Conservation (phyloP, 345 rosid species). For the Aegle marmelos region DNA sequence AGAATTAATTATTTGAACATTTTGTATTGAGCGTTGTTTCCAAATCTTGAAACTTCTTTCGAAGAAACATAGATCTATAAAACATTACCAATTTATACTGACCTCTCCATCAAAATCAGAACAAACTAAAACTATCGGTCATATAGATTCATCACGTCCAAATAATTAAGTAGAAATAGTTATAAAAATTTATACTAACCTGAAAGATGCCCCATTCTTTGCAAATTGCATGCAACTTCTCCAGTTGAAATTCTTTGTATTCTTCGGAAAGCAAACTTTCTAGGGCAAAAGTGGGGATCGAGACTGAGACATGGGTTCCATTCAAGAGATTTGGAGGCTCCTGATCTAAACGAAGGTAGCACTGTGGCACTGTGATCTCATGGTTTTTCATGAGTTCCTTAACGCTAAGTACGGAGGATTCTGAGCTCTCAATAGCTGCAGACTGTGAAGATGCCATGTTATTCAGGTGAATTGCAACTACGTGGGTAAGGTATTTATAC, state of each 20-base stretch:
- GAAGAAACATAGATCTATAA: background rate
- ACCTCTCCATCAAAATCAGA: constrained; percentile 20
- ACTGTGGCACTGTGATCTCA: constrained; percentile 15
- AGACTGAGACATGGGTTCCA: background rate
- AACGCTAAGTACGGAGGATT: background rate
- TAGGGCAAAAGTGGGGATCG: constrained; percentile 29
- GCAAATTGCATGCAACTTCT: constrained; percentile 26
- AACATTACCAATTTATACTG: background rate
- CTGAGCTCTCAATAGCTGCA: background rate
- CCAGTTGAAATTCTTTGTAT: constrained; percentile 14
- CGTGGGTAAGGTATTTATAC: background rate
- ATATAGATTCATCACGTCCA: too few species aligned
- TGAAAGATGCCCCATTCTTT: constrained; percentile 45
- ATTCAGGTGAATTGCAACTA: background rate
- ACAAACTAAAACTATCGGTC: too few species aligned
- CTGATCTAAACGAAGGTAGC: constrained; percentile 10
- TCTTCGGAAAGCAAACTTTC: constrained; percentile 20
- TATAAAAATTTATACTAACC: constrained; percentile 15
- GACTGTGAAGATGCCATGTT: constrained; percentile 14
- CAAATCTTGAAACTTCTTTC: background rate
- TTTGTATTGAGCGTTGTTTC: background rate
- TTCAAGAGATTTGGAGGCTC: background rate
- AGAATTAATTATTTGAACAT: background rate
- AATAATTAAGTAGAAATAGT: too few species aligned
- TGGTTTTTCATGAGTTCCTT: constrained; percentile 32